Evolutionary conservation across 768 basidiomycete genomes (phyloP), one percentile per base, ranked within the genome.

Genomic region (Leccinum incarnatum): DNA sequence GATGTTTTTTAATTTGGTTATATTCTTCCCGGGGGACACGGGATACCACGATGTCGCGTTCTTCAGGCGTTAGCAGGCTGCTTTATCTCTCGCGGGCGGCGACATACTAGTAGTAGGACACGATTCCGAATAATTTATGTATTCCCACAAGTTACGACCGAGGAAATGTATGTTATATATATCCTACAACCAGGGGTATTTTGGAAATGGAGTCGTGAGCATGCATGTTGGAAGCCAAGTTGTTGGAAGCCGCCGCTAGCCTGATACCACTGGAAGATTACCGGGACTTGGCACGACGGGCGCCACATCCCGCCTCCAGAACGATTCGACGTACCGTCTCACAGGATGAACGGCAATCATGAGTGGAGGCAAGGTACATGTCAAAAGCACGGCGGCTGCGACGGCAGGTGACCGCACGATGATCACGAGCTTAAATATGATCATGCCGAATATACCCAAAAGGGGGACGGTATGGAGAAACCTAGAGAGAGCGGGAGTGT

Each of bases 381-480:
- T 60, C 51, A 69, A 48, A 23, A 74, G 59, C 14, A 69, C 29
- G 8, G 42, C 61, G 14, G 63, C 51, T 8, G 51, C 63, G 37
- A 66, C 7, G 12, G 37, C 50, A 7, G 72, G 67, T 15, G 72
- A 74, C 30, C 53, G 59, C 19, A 71, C 58, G n/a, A 52, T 46
- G 14, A 54, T 27, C 29, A 59, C 54, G n/a, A 72, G 51, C 34
- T 65, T 55, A 21, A 68, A 53, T 51, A 57, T 23, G 14, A 59
- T 56, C 55, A 71, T 65, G 21, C 55, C 60, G 2, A 61, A 62
- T 55, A 72, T 62, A 17, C 71, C 71, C 4, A 73, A 40, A 29
- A 64, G 57, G 25, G 72, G 71, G n/a, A 71, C 47, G 21, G 58
- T 53, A 37, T 74, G 66, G 15, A 72, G 65, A 23, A 65, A 29